These are phyloP conservation scores for Tetrahymena malaccensis DNA, from an alignment of 73 alveolate genomes.

Conservation along the genomic window DNA sequence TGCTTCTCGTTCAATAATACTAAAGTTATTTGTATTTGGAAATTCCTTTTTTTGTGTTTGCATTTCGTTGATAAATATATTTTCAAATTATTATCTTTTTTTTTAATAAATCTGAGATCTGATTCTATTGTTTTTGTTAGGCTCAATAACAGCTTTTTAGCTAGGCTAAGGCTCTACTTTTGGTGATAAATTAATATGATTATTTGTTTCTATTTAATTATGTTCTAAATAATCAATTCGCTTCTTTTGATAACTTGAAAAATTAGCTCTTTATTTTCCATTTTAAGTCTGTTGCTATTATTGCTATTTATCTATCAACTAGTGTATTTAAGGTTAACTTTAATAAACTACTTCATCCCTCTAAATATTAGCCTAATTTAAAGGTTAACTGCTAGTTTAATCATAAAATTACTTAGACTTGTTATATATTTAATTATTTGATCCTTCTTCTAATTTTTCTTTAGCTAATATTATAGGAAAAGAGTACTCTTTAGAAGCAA, in stretches of 20 bases:
- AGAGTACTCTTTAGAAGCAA: neutral
- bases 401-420: neutral
- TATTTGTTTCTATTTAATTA: neutral
- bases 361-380: neutral
- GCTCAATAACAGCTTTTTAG: neutral
- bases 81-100: neutral
- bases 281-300: neutral
- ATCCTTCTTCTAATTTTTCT: neutral
- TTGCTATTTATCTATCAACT: neutral
- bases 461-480: neutral
- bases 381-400: neutral
- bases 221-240: neutral
- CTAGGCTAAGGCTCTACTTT: neutral
- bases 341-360: neutral
- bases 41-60: neutral
- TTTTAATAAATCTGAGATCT: neutral
- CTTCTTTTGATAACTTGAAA: neutral
- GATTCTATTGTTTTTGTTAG: neutral
- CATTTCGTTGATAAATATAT: neutral
- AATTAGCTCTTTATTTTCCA: neutral
- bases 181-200: neutral
- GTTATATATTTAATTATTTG: neutral
- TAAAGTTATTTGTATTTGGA: neutral
- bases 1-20: neutral
- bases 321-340: neutral